phyloP scores from a whole-genome alignment of 306 rosid species.

The Vachellia pachyceras region DNA sequence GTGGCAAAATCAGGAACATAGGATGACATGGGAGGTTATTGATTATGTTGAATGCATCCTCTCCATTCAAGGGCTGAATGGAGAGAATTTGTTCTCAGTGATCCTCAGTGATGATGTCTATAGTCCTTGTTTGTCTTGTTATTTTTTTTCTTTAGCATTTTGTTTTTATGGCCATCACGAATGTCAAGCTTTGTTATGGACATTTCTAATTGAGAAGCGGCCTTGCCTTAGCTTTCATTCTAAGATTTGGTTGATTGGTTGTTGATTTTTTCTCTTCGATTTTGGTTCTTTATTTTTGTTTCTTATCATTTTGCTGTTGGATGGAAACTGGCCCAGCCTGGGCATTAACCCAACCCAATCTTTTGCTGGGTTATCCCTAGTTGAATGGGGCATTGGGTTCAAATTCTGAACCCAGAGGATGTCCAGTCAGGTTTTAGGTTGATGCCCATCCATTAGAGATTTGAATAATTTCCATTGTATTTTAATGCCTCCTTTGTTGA shows the following conservation, averaged over 20 bases:
- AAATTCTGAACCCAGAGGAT: neutral
- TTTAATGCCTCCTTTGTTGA: neutral
- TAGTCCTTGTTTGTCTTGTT: neutral
- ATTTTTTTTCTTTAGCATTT: too few species aligned
- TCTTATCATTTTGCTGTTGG: neutral
- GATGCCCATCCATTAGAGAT: neutral
- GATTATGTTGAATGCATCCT: neutral
- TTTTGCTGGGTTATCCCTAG: neutral
- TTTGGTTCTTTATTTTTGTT: neutral
- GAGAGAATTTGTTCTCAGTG: neutral
- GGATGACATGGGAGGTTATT: neutral
- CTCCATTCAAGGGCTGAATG: neutral
- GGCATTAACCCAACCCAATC: neutral
- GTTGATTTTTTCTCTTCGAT: neutral
- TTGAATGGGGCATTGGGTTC: neutral
- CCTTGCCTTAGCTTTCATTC: neutral
- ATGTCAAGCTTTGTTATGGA: neutral
- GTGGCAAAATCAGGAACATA: neutral
- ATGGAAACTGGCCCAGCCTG: neutral
- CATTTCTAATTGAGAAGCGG: neutral
- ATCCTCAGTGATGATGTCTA: neutral
- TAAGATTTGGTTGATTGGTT: neutral
- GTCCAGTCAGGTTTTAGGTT: neutral
- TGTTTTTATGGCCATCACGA: neutral
- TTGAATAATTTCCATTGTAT: neutral